phyloP scores from a whole-genome alignment of 257 asterid genomes.

The Solanum clarkiae region DNA sequence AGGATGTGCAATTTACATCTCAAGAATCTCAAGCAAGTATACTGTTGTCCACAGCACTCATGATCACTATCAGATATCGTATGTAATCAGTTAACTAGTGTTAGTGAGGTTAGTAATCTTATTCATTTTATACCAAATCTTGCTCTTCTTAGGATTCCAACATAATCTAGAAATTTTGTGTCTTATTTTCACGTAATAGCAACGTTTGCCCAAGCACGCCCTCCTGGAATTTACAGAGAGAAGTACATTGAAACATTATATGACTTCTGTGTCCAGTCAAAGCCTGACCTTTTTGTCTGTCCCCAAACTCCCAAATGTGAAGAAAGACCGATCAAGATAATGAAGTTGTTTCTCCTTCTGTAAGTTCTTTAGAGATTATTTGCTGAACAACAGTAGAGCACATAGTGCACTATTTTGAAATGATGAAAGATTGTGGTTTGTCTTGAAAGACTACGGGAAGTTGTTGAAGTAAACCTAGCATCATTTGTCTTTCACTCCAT shows the following conservation, averaged over 20 bases:
- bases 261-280: neutral
- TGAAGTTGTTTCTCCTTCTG: neutral
- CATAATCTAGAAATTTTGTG: neutral
- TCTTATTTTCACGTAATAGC: neutral
- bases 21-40: slow-evolving; percentile 1
- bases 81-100: neutral
- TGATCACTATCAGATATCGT: slow-evolving; percentile 1
- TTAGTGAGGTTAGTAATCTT: neutral
- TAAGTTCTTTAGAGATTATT: neutral
- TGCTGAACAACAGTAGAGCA: neutral
- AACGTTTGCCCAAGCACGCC: slow-evolving; percentile 2
- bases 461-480: neutral
- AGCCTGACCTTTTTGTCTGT: neutral
- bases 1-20: neutral
- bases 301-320: slow-evolving; percentile 6
- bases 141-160: neutral
- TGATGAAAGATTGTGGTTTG: neutral
- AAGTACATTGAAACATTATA: neutral
- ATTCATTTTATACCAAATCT: neutral
- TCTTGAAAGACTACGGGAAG: neutral
- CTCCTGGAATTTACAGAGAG: slow-evolving; percentile 4
- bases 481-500: neutral
- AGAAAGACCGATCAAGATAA: neutral
- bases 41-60: slow-evolving; percentile 4
- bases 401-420: neutral